Conservation (phyloP, 257 asterid species). For the Nicotiana tabacum region DNA sequence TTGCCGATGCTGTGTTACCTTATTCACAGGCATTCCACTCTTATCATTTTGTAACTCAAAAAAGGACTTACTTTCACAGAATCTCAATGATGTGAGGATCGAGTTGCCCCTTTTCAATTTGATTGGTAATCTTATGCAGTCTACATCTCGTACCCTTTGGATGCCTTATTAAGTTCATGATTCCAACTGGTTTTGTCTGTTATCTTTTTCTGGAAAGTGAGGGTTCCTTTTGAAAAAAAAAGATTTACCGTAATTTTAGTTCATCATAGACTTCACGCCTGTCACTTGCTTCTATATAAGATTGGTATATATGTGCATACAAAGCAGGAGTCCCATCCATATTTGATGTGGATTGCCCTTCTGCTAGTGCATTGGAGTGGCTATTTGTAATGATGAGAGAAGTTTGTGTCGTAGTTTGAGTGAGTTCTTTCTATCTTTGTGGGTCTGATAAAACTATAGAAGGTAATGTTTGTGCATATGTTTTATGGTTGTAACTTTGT, state of each 20-base stretch:
- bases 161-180: background rate
- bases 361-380: background rate
- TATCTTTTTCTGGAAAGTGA: background rate
- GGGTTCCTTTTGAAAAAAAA: background rate
- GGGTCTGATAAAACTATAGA: background rate
- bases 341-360: background rate
- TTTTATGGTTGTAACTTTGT: background rate
- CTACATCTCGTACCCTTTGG: background rate
- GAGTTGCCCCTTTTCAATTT: background rate
- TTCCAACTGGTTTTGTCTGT: background rate
- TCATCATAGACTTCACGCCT: background rate
- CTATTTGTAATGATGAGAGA: background rate
- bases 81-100: background rate
- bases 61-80: background rate
- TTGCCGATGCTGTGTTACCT: background rate
- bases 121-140: background rate
- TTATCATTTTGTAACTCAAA: background rate
- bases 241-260: background rate
- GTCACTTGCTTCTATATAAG: background rate
- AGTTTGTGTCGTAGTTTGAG: background rate
- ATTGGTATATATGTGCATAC: background rate
- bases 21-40: background rate
- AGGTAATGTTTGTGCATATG: background rate
- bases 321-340: background rate
- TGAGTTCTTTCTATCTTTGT: background rate